These are phyloP conservation scores for Plasmodium ovale DNA, from an alignment of 169 alveolate species.

Conservation along the genomic window DNA sequence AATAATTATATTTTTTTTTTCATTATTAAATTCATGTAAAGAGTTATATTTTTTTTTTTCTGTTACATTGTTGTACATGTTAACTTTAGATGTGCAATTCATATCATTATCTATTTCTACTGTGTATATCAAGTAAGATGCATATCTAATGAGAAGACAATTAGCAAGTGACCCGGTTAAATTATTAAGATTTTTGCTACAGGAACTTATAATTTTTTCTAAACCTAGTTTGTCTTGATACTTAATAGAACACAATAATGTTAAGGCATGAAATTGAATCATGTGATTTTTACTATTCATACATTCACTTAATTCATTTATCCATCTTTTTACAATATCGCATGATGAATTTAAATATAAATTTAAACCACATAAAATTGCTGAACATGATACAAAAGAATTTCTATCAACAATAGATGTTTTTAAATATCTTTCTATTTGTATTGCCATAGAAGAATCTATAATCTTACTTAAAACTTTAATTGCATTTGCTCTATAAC, in stretches of 20 bases:
- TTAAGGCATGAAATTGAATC: conserved; percentile 96
- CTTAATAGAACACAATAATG: conserved; percentile 93
- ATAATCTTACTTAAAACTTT: conserved; percentile 95
- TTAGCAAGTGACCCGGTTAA: conserved; percentile 81
- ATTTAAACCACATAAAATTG: conserved; percentile 93
- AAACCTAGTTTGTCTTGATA: conserved; percentile 88
- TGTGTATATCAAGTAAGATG: conserved; percentile 40
- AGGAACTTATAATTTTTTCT: conserved; percentile 82
- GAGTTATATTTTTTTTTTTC: too few species aligned
- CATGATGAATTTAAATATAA: conserved; percentile 89
- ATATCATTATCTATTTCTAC: conserved; percentile 40
- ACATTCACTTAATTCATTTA: conserved; percentile 90
- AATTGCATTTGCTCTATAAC: conserved; percentile 96
- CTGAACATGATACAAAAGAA: conserved; percentile 94
- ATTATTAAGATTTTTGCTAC: conserved; percentile 66
- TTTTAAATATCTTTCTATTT: conserved; percentile 95
- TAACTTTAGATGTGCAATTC: neutral
- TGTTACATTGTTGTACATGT: neutral
- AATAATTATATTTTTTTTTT: conserved; percentile 6
- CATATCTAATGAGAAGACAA: conserved; percentile 81
- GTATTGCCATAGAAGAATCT: conserved; percentile 94
- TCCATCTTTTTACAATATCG: conserved; percentile 93
- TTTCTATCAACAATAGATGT: conserved; percentile 94
- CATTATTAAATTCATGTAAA: neutral
- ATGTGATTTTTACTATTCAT: conserved; percentile 90